Base-by-base conservation (phyloP, 352 stramenopile genomes). In the Phytophthora hybrid region DNA sequence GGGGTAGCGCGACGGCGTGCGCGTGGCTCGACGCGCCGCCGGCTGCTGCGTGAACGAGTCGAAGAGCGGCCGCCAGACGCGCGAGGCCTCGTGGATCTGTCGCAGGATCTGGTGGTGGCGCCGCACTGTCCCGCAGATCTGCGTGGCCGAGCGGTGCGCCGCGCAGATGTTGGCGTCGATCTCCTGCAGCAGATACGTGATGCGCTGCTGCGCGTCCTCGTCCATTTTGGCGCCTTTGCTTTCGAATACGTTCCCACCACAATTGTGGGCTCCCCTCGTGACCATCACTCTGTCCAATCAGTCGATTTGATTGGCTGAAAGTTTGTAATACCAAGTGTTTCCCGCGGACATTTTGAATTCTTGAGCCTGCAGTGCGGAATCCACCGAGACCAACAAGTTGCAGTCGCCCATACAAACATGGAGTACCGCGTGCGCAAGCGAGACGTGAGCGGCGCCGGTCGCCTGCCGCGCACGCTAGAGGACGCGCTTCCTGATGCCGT, bases 101-200 rank as follows among this genome's bases (percentile, higher is more conserved):
- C 82, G 73, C 59, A 93, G 67, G 41, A 94, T 90, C 70, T 93
- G 86, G 78, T 94, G 85, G 69, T 94, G 88, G 26, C 85, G 71
- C 18, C 88, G 73, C 51, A 93, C 82, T 0, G 82, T 94, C 21
- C 75, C 71, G 69, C 79, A 92, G 62, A 94, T 93, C 69, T 93
- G 83, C 60, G 88, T 93, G 32, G 88, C 88, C 60, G 86, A 92
- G 34, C 85, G 84, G 46, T 94, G 88, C 44, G 88, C 86, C 37
- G 88, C 86, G 63, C 82, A 93, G 66, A 95, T 90, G 73, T 93
- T 93, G 59, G 84, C 83, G 60, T 95, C 88, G 77, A 95, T 93
- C 81, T 95, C 88, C 77, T 93, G 85, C 66, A 95, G 77, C 66
- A 95, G 67, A 79, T 91, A 93, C 70, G 88, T 95, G 75, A 95